Evolutionary conservation across 2,329 filamentous ascomycete species (phyloP).

Genomic region (Zymoseptoria pseudotritici): DNA sequence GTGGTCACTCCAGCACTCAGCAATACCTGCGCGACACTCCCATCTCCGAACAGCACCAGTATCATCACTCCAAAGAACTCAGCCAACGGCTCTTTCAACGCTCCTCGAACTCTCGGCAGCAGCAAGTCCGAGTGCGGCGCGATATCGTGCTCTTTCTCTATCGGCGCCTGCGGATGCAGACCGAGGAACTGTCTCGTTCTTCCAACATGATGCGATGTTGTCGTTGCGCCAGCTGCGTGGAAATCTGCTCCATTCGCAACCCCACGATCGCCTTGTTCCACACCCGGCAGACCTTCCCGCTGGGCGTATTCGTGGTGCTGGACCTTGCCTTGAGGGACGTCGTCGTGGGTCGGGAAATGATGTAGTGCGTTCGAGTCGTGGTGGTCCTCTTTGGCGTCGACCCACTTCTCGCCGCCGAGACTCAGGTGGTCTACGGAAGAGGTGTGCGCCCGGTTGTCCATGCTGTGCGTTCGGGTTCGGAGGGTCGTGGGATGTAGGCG

Average conservation of each 20-base stretch:
- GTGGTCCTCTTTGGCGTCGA: background rate
- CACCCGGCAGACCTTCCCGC: background rate
- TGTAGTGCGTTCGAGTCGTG: background rate
- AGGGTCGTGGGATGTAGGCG: background rate
- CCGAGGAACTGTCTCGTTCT: constrained; percentile 19
- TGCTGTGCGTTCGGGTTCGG: background rate
- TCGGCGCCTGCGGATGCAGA: constrained; percentile 35
- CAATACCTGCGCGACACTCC: constrained; percentile 37
- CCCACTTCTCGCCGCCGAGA: background rate
- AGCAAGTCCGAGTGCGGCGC: constrained; percentile 30
- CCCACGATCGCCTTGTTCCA: background rate
- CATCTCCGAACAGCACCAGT: constrained; percentile 40
- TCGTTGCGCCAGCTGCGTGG: background rate
- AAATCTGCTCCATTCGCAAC: background rate
- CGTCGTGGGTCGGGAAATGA: background rate
- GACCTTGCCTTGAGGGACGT: background rate
- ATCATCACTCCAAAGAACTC: constrained; percentile 39
- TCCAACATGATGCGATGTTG: background rate
- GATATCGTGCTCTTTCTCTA: constrained; percentile 36
- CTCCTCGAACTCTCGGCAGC: constrained; percentile 31
- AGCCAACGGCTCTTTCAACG: constrained; percentile 36
- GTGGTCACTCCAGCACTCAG: constrained; percentile 31
- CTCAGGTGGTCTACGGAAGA: background rate
- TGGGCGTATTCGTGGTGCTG: background rate
- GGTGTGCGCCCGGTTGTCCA: background rate